A percentile compares a stretch with the other conserved stretches of the same genome.
phyloP scores from a whole-genome alignment of 345 rosid species.

The Lenwebbia sp. region DNA sequence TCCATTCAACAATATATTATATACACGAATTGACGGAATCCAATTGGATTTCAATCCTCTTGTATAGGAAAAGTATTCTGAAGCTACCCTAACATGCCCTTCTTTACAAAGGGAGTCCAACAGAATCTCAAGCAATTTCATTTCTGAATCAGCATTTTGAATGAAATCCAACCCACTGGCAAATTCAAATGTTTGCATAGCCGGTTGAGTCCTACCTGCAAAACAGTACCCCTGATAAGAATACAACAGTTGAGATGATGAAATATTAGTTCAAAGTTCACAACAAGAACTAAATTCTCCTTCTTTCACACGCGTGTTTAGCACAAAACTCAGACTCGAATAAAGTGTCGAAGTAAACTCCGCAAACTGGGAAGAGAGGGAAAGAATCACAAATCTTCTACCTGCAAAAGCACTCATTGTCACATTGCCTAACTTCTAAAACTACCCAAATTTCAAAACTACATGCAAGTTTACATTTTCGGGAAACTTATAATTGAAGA shows the following conservation, averaged over 20 bases:
- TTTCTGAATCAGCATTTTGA: constrained; percentile 16
- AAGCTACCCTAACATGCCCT: constrained; percentile 53
- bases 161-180: constrained; percentile 25
- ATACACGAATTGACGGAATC: constrained; percentile 47
- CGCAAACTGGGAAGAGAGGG: not conserved
- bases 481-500: not conserved
- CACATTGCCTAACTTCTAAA: not conserved
- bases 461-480: not conserved
- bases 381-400: not conserved
- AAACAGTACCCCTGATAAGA: not conserved
- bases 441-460: not conserved
- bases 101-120: constrained; percentile 85
- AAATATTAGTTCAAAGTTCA: not conserved
- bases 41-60: constrained; percentile 23
- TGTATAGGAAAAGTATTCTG: constrained; percentile 28
- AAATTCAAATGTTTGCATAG: constrained; percentile 61
- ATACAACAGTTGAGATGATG: not conserved
- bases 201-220: constrained; percentile 58
- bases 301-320: not conserved
- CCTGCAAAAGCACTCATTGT: not conserved
- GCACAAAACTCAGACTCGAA: not conserved
- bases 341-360: not conserved
- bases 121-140: constrained; percentile 46
- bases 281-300: not conserved
- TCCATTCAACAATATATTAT: constrained; percentile 71